phyloP scores from a whole-genome alignment of 2,329 filamentous ascomycete genomes.

The Aspergillus quadricinctus region DNA sequence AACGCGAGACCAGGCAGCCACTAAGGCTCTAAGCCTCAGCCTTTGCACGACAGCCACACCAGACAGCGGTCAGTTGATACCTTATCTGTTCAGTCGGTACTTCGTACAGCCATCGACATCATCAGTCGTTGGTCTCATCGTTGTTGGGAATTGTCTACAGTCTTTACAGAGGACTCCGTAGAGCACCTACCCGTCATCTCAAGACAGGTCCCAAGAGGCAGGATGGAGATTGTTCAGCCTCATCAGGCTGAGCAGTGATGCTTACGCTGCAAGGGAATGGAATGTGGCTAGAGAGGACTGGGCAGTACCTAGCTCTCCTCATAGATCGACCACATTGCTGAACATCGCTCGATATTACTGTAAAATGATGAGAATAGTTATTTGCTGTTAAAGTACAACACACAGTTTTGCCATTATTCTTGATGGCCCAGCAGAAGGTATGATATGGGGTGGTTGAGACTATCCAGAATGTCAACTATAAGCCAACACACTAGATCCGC shows the following conservation, averaged over 20 bases:
- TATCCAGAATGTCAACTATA: not conserved
- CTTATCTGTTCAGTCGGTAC: not conserved
- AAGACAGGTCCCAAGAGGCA: not conserved
- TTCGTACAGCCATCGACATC: not conserved
- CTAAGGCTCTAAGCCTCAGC: not conserved
- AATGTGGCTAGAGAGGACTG: constrained; percentile 2
- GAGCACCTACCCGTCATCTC: not conserved
- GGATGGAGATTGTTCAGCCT: not conserved
- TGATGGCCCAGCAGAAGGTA: not conserved
- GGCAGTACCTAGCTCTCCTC: not conserved
- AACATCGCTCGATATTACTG: not conserved
- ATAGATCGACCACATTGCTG: not conserved
- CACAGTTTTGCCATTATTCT: not conserved
- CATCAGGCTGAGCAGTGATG: constrained; percentile 3
- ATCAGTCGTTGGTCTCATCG: not conserved
- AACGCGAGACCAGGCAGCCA: not conserved
- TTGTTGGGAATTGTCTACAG: not conserved
- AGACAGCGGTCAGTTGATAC: not conserved
- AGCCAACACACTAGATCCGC: not conserved
- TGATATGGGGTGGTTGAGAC: not conserved
- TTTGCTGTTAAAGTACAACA: not conserved
- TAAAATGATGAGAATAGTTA: not conserved
- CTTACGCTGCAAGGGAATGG: not conserved
- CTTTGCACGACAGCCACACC: not conserved
- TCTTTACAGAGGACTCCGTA: too few relatives aligned